Evolutionary conservation across 2,329 filamentous ascomycete genomes (phyloP).

Genomic region (Sporothrix phasma): DNA sequence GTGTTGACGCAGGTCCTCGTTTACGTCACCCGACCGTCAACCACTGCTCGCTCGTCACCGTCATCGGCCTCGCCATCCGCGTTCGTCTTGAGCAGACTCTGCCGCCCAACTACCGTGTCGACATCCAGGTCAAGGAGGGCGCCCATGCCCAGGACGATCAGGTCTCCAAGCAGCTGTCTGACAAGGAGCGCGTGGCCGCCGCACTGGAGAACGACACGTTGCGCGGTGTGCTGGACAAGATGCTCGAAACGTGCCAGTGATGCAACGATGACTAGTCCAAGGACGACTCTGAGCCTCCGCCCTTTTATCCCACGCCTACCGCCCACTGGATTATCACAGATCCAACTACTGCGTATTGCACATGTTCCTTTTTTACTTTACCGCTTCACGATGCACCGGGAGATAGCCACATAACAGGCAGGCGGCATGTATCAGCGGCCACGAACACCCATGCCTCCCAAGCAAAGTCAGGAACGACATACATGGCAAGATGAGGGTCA

Average conservation of each 20-base stretch:
- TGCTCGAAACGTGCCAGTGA: constrained; percentile 67
- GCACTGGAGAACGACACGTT: constrained; percentile 89
- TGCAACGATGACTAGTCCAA: background rate
- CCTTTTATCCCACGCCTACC: background rate
- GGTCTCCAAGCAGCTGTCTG: constrained; percentile 90
- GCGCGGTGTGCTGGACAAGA: constrained; percentile 80
- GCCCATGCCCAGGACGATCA: constrained; percentile 93
- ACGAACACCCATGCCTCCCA: background rate
- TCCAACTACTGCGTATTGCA: background rate
- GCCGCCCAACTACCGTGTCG: constrained; percentile 82
- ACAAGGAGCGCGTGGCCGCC: constrained; percentile 93
- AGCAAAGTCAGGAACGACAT: background rate
- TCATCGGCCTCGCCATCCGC: constrained; percentile 87
- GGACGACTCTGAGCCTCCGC: background rate
- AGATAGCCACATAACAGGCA: background rate
- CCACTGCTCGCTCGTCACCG: constrained; percentile 90
- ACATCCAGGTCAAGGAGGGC: constrained; percentile 89
- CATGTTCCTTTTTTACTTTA: background rate
- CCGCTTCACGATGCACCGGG: background rate
- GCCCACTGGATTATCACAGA: background rate
- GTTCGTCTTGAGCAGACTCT: constrained; percentile 85
- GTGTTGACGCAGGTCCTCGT: constrained; percentile 67
- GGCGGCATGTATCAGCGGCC: background rate
- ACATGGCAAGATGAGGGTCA: background rate
- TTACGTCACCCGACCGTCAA: constrained; percentile 90